These are phyloP conservation scores for Diaporthe humulicola DNA, from an alignment of 2,329 filamentous ascomycete genomes.

Conservation along the genomic window DNA sequence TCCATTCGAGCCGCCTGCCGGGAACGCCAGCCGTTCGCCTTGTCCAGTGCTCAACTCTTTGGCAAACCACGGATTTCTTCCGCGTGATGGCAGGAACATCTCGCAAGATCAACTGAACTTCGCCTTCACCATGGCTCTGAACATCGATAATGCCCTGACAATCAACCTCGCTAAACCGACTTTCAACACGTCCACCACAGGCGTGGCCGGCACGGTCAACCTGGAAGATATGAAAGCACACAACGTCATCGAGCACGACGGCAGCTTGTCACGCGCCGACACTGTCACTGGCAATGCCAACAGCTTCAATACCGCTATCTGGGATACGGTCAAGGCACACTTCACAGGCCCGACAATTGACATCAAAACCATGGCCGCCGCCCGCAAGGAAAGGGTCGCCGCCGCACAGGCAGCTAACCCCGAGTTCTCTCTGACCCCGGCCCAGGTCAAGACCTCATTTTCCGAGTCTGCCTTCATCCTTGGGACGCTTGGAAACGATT, in stretches of 20 bases:
- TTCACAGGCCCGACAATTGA: conserved; percentile 20
- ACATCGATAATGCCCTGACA: conserved; percentile 56
- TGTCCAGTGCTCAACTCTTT: conserved; percentile 66
- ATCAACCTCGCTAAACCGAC: conserved; percentile 58
- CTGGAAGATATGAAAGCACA: conserved; percentile 55
- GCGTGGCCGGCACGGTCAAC: conserved; percentile 58
- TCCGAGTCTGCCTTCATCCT: conserved; percentile 22
- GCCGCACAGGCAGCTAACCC: conserved; percentile 1
- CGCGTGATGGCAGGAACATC: conserved; percentile 58
- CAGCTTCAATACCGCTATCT: conserved; percentile 2
- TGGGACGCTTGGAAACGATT: conserved; percentile 1
- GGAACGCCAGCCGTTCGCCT: conserved; percentile 45
- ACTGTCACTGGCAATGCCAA: conserved; percentile 7
- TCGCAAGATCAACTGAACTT: conserved; percentile 52
- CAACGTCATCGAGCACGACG: conserved; percentile 63
- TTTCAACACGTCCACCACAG: conserved; percentile 54
- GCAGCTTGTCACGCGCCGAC: conserved; percentile 49
- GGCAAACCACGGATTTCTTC: conserved; percentile 63
- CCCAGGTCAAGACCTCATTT: conserved; percentile 17
- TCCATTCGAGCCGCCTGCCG: neutral
- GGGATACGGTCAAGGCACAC: conserved; percentile 18
- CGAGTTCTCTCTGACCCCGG: neutral
- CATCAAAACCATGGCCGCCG: conserved; percentile 8
- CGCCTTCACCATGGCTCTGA: conserved; percentile 55
- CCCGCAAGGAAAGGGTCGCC: neutral